Base-by-base conservation (phyloP, 805 yeast genomes). In the Schizosaccharomyces pombe region DNA sequence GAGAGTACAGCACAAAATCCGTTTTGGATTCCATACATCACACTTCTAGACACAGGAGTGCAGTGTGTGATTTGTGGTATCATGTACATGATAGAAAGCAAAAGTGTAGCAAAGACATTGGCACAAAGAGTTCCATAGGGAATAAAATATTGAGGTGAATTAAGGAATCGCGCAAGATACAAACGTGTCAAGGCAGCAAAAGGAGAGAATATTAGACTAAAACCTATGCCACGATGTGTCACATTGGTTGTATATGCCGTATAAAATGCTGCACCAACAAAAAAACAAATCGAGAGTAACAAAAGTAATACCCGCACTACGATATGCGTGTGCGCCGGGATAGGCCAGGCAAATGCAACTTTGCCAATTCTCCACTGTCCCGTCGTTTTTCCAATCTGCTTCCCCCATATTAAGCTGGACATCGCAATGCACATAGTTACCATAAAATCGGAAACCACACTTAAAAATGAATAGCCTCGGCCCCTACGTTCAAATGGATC, bases 1-100 rank as follows among this genome's bases (percentile, higher is more conserved):
- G 59, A 57, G 29, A 60, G 49, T 30, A 58, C 54, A 4, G 61
- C 63, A 31, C 62, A 60, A 47, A 57, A 60, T 2, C 63, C 63
- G 11, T 58, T 57, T n/a, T 33, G 52, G 37, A 60, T 19, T 11
- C 61, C 62, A 22, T 54, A 54, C 30, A 60, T 22, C 2, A 57
- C 60, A 47, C 56, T 57, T 39, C 62, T 59, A 24, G 55, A 54
- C 11, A 54, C 39, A 16, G 52, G 34, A 16, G 14, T 26, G 24
- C 24, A 5, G 19, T 51, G 43, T 6, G 53, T 33, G 14, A 52
- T 43, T 24, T 47, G 58, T 29, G 59, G 61, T 26, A 55, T 16
- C 22, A 59, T 47, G 12, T 39, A 26, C 22, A 59, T 37, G 22
- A 59, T 37, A 12, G 57, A 56, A 24, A 58, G 26, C 12, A 60